These are phyloP conservation scores for Ziziphus jujuba DNA, from an alignment of 306 rosid genomes.

Conservation along the genomic window DNA sequence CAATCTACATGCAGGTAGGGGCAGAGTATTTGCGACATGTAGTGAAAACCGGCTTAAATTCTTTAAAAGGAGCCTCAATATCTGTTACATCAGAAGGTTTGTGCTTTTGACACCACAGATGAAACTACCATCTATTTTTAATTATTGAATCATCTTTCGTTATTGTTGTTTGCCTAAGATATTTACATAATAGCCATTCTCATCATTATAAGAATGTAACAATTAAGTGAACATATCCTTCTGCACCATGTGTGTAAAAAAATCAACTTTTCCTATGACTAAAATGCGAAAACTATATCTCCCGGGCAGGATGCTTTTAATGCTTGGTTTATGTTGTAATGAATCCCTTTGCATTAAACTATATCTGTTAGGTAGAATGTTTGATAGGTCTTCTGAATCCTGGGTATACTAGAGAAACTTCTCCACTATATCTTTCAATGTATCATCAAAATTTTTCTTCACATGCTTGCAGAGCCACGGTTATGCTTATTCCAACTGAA, in stretches of 20 bases:
- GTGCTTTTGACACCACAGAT: conserved; percentile 20
- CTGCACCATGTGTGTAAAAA: not conserved
- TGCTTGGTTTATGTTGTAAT: not conserved
- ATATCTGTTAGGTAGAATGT: too few species aligned
- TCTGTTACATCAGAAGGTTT: conserved; percentile 64
- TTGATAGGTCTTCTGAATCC: not conserved
- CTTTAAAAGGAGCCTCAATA: conserved; percentile 54
- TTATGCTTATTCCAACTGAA: conserved; percentile 74
- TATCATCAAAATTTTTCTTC: conserved; percentile 15
- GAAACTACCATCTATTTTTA: not conserved
- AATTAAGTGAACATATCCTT: not conserved
- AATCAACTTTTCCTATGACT: not conserved
- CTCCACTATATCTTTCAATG: not conserved
- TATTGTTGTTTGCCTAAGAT: not conserved
- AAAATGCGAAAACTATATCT: too few species aligned
- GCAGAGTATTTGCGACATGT: conserved; percentile 68
- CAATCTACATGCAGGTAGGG: conserved; percentile 77
- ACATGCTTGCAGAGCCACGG: conserved; percentile 65
- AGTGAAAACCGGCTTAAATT: conserved; percentile 71
- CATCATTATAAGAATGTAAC: not conserved
- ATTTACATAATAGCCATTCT: not conserved
- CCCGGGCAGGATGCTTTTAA: too few species aligned
- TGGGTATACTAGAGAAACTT: not conserved
- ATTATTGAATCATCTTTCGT: not conserved
- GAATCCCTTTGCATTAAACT: too few species aligned